Conservation (phyloP, 208 protist species). For the Trypanosoma cruzi region DNA sequence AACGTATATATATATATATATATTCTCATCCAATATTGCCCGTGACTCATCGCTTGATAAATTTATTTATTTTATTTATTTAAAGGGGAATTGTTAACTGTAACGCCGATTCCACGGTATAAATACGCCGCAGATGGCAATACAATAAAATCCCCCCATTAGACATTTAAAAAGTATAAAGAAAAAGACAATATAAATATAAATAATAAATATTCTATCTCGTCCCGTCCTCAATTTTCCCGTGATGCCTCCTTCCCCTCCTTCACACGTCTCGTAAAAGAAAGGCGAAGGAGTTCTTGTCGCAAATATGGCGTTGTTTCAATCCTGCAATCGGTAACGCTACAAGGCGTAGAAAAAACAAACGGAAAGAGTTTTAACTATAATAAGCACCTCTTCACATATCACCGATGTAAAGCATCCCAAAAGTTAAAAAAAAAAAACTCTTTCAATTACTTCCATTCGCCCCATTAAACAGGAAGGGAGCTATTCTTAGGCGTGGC, state of each 20-base stretch:
- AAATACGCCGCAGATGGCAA: background rate
- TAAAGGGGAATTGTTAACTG: background rate
- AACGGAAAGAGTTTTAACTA: constrained; percentile 4
- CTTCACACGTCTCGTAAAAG: background rate
- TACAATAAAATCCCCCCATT: background rate
- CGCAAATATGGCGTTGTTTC: constrained; percentile 18
- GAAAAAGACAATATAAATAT: constrained; percentile 11
- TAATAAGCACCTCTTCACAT: background rate
- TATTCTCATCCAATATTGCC: constrained; percentile 10
- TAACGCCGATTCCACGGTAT: background rate
- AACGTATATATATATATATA: constrained; percentile 4
- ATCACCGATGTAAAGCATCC: constrained; percentile 10
- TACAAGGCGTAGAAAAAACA: constrained; percentile 7
- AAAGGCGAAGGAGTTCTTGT: background rate
- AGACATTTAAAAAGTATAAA: constrained; percentile 6
- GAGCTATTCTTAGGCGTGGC: background rate
- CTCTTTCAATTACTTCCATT: constrained; percentile 9
- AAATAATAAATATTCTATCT: background rate
- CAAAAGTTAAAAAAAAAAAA: constrained; percentile 1
- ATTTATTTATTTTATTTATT: too few species aligned
- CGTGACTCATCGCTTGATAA: background rate
- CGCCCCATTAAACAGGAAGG: background rate
- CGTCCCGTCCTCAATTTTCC: too few species aligned
- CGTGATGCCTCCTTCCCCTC: too few species aligned
- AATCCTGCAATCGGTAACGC: constrained; percentile 11